Percentiles rank a stretch among this genome's conserved stretches.
Evolutionary conservation across 805 yeast species (phyloP).

Genomic region (Kuraishia capsulata): DNA sequence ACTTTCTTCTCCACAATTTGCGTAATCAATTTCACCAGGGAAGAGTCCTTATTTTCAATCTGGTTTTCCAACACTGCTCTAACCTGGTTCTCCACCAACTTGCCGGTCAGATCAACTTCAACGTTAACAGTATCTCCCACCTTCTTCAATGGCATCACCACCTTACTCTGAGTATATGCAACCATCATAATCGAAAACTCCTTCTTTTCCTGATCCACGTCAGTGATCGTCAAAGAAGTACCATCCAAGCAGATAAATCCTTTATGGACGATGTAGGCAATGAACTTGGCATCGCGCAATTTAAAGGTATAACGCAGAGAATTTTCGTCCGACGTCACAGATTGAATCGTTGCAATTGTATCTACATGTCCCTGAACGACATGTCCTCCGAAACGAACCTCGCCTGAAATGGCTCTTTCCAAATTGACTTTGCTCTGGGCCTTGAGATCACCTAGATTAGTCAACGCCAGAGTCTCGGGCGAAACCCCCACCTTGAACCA

Average conservation of each 20-base stretch:
- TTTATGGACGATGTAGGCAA: constrained; percentile 81
- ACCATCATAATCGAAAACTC: constrained; percentile 85
- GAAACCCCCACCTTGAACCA: constrained; percentile 84
- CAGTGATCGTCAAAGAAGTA: constrained; percentile 80
- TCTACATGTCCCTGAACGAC: constrained; percentile 98
- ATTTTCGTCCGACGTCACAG: constrained; percentile 53
- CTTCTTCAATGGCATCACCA: constrained; percentile 57
- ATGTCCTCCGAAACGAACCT: constrained; percentile 91
- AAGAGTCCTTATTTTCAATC: constrained; percentile 35
- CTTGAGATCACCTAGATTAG: constrained; percentile 59
- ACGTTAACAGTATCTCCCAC: constrained; percentile 68
- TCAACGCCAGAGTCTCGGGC: constrained; percentile 81
- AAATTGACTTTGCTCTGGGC: constrained; percentile 64
- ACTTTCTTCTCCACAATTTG: constrained; percentile 37
- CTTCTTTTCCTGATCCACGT: constrained; percentile 49
- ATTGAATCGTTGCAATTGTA: constrained; percentile 63
- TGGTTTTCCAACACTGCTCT: constrained; percentile 45
- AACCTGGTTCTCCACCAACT: constrained; percentile 83
- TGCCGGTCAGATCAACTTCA: constrained; percentile 94
- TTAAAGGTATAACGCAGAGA: constrained; percentile 70
- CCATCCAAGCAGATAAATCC: constrained; percentile 95
- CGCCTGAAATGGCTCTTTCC: constrained; percentile 81
- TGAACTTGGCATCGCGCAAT: constrained; percentile 51
- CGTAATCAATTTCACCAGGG: constrained; percentile 40
- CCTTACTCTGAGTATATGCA: constrained; percentile 80